Evolutionary conservation across 2,329 filamentous ascomycete genomes (phyloP).

Genomic region (Botrytis fabae): DNA sequence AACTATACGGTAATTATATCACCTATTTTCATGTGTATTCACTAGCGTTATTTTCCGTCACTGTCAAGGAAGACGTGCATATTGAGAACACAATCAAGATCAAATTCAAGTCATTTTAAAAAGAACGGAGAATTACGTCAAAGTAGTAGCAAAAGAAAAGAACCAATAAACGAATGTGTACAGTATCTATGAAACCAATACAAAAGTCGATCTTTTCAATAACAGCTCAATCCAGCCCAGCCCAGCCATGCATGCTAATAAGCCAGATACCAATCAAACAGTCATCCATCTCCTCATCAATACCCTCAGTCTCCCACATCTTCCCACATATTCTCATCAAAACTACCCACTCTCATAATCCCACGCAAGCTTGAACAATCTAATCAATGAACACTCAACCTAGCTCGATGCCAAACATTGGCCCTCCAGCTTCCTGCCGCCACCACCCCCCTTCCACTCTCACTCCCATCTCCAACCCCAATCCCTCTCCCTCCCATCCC

Average conservation of each 20-base stretch:
- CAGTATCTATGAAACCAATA: not conserved
- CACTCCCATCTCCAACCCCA: conserved; percentile 19
- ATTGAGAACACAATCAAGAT: not conserved
- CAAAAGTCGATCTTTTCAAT: not conserved
- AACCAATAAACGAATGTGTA: conserved; percentile 1
- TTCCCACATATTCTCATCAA: no score
- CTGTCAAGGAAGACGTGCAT: no score
- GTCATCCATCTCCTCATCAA: not conserved
- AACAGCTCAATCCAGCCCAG: not conserved
- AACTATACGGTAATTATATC: not conserved
- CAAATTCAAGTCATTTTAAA: not conserved
- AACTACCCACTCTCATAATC: not conserved
- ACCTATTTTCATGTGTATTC: not conserved
- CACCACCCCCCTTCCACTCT: conserved; percentile 19
- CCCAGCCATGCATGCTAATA: not conserved
- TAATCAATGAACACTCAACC: conserved; percentile 37
- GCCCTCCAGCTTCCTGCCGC: conserved; percentile 28
- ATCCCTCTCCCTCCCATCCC: conserved; percentile 23
- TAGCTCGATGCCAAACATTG: conserved; percentile 37
- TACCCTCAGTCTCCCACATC: no score
- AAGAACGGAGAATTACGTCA: not conserved
- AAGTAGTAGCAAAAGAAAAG: not conserved
- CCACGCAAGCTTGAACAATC: not conserved
- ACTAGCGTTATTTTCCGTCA: no score
- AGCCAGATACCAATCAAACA: not conserved